These are phyloP conservation scores for Talaromyces rugulosus DNA, from an alignment of 2,329 filamentous ascomycete species.

Conservation along the genomic window DNA sequence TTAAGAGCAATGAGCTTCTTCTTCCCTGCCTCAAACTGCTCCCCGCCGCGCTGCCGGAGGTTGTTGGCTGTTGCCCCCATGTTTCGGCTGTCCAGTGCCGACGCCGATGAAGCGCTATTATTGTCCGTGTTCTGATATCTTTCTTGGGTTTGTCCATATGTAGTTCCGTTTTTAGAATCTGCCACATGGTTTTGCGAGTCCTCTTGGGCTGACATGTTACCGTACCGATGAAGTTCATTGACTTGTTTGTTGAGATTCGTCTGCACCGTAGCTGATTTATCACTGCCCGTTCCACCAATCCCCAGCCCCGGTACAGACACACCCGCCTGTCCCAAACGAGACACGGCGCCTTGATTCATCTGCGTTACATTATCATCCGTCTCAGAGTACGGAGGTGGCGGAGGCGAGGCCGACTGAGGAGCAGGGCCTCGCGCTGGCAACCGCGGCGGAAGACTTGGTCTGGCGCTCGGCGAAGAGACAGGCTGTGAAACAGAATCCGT, in stretches of 20 bases:
- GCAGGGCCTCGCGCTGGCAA: slow-evolving; percentile 66
- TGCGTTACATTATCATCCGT: slow-evolving; percentile 28
- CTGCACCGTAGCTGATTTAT: slow-evolving; percentile 27
- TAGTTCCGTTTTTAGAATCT: slow-evolving; percentile 12
- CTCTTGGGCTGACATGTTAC: slow-evolving; percentile 43
- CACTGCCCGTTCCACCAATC: slow-evolving; percentile 50
- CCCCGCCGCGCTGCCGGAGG: slow-evolving; percentile 66
- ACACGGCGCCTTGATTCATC: slow-evolving; percentile 58
- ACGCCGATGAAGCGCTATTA: slow-evolving; percentile 59
- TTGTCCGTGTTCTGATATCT: slow-evolving; percentile 58
- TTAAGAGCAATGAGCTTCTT: slow-evolving; percentile 55
- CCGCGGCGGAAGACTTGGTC: slow-evolving; percentile 61
- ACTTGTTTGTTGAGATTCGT: slow-evolving; percentile 44
- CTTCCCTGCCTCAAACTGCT: slow-evolving; percentile 60
- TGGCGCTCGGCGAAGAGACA: slow-evolving; percentile 31
- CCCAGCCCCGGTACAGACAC: slow-evolving; percentile 74
- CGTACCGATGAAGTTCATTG: slow-evolving; percentile 66
- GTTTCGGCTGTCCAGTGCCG: slow-evolving; percentile 53
- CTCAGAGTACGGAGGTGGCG: slow-evolving; percentile 45
- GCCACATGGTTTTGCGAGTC: slow-evolving; percentile 15
- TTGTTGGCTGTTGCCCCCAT: slow-evolving; percentile 62
- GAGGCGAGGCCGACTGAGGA: slow-evolving; percentile 40
- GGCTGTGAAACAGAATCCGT: slow-evolving; percentile 24
- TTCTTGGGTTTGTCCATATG: slow-evolving; percentile 50
- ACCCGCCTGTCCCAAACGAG: slow-evolving; percentile 66